Percentiles rank a stretch among this genome's conserved stretches.
Evolutionary conservation across 768 basidiomycete species (phyloP).

Genomic region (Leccinellum luteum): DNA sequence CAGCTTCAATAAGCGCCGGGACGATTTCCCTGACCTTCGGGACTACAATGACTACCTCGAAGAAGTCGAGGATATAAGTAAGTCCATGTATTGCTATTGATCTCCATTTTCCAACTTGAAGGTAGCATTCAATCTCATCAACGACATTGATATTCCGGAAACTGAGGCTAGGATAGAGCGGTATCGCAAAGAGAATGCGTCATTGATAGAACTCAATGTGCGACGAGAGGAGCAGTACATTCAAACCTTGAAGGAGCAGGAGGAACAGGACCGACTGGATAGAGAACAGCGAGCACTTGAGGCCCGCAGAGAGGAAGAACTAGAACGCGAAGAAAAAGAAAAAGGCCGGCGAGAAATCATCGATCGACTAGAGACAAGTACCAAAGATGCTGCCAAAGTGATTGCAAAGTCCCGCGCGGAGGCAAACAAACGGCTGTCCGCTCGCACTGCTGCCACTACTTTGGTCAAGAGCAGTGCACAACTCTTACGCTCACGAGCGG

Average conservation of each 20-base stretch:
- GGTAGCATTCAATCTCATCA: slow-evolving; percentile 91
- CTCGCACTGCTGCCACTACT: slow-evolving; percentile 45
- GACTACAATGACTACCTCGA: slow-evolving; percentile 96
- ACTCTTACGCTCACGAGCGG: slow-evolving; percentile 60
- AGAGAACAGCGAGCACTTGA: slow-evolving; percentile 68
- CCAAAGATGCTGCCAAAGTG: slow-evolving; percentile 65
- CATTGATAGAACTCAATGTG: slow-evolving; percentile 78
- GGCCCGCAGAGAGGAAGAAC: slow-evolving; percentile 64
- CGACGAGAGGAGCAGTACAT: slow-evolving; percentile 79
- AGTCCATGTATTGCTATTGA: slow-evolving; percentile 20
- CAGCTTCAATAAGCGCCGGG: slow-evolving; percentile 92
- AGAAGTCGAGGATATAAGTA: slow-evolving; percentile 89
- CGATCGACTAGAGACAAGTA: slow-evolving; percentile 76
- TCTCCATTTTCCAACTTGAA: neutral
- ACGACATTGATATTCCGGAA: slow-evolving; percentile 74
- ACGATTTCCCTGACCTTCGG: slow-evolving; percentile 80
- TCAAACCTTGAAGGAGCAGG: slow-evolving; percentile 70
- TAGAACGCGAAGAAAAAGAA: slow-evolving; percentile 75
- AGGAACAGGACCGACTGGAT: slow-evolving; percentile 73
- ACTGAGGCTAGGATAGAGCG: slow-evolving; percentile 83
- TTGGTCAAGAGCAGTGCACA: slow-evolving; percentile 45
- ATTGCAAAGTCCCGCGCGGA: slow-evolving; percentile 67
- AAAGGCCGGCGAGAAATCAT: slow-evolving; percentile 72
- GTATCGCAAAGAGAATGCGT: slow-evolving; percentile 79
- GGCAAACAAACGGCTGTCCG: slow-evolving; percentile 58